Evolutionary conservation across 495 filamentous ascomycete species (phyloP), one percentile per base, ranked within the genome.

Genomic region (Trichoderma erinaceum): DNA sequence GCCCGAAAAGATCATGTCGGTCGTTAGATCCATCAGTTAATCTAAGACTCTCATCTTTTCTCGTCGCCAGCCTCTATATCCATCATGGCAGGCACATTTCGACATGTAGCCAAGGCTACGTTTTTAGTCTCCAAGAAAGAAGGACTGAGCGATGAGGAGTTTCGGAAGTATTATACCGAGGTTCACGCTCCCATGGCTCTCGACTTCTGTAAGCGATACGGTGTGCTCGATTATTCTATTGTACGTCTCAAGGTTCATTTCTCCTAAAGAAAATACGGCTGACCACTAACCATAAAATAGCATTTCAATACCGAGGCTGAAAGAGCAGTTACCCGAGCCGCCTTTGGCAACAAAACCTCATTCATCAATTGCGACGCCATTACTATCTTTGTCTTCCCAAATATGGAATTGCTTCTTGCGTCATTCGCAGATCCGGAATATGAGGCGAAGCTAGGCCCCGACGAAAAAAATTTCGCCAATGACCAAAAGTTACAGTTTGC

Each of bases 121-220:
- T 41, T 44, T 21, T 21, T 65, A 8, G 41, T 65, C 63, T 10
- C 63, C n/a, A 41, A 44, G 35, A 65, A 65, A 15, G 41, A 65
- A 11, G 63, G 63, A 3, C n/a, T 65, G 15, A 65, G 35, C 63
- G 35, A 44, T n/a, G 63, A 65, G 29, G 63, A 65, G n/a, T 65
- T 65, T 44, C 41, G 41, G 18, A 41, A 15, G 12, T 32, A 65
- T 15, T 65, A 44, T 13, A 65, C 63, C 35, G 41, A 41, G 10
- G 23, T 65, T 12, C 63, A 65, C 63, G 63, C 35, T 13, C 63
- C 63, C 18, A 41, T 65, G 63, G 63, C 41, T n/a, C 29, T 65
- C 18, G 63, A 65, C 2, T 15, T 65, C 32, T 41, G 32, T 13
- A 65, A 21, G 63, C 27, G 63, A 41, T 32, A 65, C 32, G 63